Base-by-base conservation (phyloP, 2,329 filamentous ascomycete genomes). In the Epichloe gansuensis region DNA sequence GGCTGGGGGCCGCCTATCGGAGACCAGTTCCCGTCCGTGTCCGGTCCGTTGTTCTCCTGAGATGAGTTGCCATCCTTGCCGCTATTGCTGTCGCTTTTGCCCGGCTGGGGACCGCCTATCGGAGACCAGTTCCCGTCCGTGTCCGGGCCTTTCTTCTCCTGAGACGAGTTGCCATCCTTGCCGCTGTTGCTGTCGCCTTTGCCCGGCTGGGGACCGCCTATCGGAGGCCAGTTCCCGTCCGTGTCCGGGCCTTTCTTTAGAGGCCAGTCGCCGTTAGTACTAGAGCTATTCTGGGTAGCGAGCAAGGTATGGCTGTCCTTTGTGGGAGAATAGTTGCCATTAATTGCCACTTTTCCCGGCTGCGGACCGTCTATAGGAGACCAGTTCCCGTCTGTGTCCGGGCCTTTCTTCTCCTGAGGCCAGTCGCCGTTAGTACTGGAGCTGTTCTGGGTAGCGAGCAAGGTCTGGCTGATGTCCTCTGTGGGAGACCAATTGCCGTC, bases 21-120 rank as follows among this genome's bases (percentile, higher is more conserved):
- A 21, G 39, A 40, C 36, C 36, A 39, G n/a, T 39, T 39, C 2
- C 36, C 36, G n/a, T 39, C 3, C 3, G 13, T 11, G n/a, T 13
- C 1, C 4, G 0, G 6, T 13, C 36, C 0, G 1, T n/a, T 39
- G 1, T 27, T 7, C 3, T 31, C 17, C 17, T 21, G 39, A 21
- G 39, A 40, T 12, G 12, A 1, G 12, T 39, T 39, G 36, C 12
- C 36, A 39, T 39, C 35, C 12, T 36, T 36, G 35, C 12, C 35
- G 3, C 7, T 8, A 3, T 2, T 36, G 35, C 12, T 36, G 7
- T 36, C 12, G 35, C 7, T 12, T 12, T 8, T 12, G 35, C 7
- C 35, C 7, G 35, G 35, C 35, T 36, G 3, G 35, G 7, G 7
- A 12, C 12, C 35, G 35, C 35, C 35, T 12, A 36, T 8, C 12